Evolutionary conservation across 2,329 filamentous ascomycete genomes (phyloP), one percentile per base, ranked within the genome.

Genomic region (Pseudogymnoascus pannorum): DNA sequence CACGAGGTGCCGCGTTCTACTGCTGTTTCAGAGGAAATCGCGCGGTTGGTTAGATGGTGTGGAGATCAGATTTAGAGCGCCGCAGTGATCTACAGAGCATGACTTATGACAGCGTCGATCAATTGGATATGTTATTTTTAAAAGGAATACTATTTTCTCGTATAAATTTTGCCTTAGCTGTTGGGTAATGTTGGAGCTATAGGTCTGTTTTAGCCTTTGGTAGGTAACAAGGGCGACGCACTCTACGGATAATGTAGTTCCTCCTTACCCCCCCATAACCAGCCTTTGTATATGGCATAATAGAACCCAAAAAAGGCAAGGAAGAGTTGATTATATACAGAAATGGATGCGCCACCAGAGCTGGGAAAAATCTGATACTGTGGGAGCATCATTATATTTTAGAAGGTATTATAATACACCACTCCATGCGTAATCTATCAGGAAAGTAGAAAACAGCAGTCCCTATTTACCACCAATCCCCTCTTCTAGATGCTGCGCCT

Each of bases 1-100:
- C 76, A 78, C 72, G 75, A 77, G 62, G 75, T 78, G 63, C 76
- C 76, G 7, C 66, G 75, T 31, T 69, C 58, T 5, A 64, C 63
- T 8, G 61, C 12, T 14, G 74, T 76, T 16, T 73, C 68, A 36
- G 62, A 65, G 16, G 62, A 64, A 6, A 71, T 77, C 59, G 72
- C 71, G 7, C 67, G 26, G 6, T 36, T 66, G 22, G 59, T 67
- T 24, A 29, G 59, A 38, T 66, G 65, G 65, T 57, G 60, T 14
- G 48, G 26, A 33, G 26, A 54, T 20, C 48, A 54, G 48, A 54
- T 54, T 54, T 54, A 54, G 48, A 18, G 26, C n/a, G 3, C 5
- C 2, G 26, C 26, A 31, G 3, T 20, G 48, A 54, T 33, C 16
- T 20, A 31, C 48, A 31, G 26, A 33, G 24, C 11, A 14, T 33